Base-by-base conservation (phyloP, 1,139 yeast species). In the Yamadazyma dushanensis region DNA sequence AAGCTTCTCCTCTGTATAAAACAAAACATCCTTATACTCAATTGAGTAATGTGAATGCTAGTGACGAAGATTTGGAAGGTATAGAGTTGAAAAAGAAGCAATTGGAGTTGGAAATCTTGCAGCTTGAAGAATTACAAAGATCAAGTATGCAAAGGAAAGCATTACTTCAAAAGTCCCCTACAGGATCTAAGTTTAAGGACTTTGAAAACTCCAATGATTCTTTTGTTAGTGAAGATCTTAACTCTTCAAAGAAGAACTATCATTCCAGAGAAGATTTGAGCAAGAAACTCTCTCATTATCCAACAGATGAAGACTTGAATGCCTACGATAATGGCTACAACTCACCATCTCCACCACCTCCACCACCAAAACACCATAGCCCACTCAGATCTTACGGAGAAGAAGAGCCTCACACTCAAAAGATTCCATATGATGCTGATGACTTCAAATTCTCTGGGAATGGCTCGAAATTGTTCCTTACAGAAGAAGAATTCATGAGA, bases 271-370 rank as follows among this genome's bases (percentile, higher is more conserved):
- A 68, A 26, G 71, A 68, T 37, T 53, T 68, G 33, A 62, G 72
- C 29, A 61, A 58, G 37, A 66, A 67, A 38, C 43, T 68, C 32
- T 54, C 66, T 2, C 47, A 45, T 9, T 52, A 47, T 31, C 44
- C 50, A 5, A 54, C 61, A 7, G 69, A 64, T 37, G 60, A 62
- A 15, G 57, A 56, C 6, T 41, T 49, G 3, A 40, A 40, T 20
- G 46, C 42, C n/a, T 46, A 45, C 29, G 52, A 47, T 4, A 38
- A 35, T 16, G 37, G 35, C 7, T 35, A 29, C n/a, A 39, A 30
- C 8, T 37, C 44, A 11, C 55, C 65, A 4, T 61, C 70, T 2
- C 71, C 80, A 7, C 80, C 82, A 1, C 62, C 70, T 2, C 70
- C 80, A 8, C 80, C 82, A 1, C 73, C 73, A 25, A 68, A 64